These are phyloP conservation scores for Geotrichum candidum DNA, from an alignment of 1,139 yeast species.

Conservation along the genomic window DNA sequence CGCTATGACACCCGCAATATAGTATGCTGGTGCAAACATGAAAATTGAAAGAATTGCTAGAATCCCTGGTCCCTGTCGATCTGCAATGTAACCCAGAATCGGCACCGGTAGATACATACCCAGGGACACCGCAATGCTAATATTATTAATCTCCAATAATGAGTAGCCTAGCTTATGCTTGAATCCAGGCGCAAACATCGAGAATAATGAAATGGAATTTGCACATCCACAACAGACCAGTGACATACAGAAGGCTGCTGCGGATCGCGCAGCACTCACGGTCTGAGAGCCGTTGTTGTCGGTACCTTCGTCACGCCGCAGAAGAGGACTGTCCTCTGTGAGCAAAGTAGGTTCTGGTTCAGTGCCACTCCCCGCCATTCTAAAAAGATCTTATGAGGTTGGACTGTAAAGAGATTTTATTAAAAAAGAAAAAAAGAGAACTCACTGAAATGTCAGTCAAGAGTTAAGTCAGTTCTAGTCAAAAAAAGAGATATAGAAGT, in stretches of 20 bases:
- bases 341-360: neutral
- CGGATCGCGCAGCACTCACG: neutral
- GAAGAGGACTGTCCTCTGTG: neutral
- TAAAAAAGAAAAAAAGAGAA: no score
- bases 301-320: neutral
- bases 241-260: slow-evolving; percentile 20
- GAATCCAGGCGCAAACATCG: slow-evolving; percentile 70
- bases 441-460: no score
- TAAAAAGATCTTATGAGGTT: neutral
- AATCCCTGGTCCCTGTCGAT: slow-evolving; percentile 74
- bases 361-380: neutral
- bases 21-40: slow-evolving; percentile 70
- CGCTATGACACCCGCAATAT: slow-evolving; percentile 39
- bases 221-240: slow-evolving; percentile 54
- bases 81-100: slow-evolving; percentile 74
- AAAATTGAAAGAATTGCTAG: slow-evolving; percentile 58
- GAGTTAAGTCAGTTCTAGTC: no score
- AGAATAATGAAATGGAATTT: slow-evolving; percentile 76
- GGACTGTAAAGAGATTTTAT: no score
- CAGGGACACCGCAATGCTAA: slow-evolving; percentile 67
- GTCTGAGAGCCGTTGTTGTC: neutral
- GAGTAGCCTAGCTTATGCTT: slow-evolving; percentile 52
- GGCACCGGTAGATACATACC: slow-evolving; percentile 89
- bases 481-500: no score
- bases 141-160: slow-evolving; percentile 67